Conservation (phyloP, 1,284 basidiomycete species). For the Apiotrichum porosum region DNA sequence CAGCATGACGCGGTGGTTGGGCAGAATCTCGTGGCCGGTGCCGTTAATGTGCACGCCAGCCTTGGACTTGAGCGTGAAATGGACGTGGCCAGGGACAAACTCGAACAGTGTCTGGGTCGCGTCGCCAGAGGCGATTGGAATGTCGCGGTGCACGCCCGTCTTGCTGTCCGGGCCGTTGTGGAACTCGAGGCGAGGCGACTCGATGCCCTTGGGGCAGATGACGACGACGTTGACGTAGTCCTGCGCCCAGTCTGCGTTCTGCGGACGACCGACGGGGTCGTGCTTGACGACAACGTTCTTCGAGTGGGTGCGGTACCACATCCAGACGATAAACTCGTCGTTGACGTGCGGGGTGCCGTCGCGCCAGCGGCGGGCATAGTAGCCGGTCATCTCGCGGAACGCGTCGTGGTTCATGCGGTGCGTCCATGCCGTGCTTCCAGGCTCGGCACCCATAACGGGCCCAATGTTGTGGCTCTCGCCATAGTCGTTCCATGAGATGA, state of each 20-base stretch:
- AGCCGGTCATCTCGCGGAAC: slow-evolving; percentile 40
- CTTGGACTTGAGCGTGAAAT: slow-evolving; percentile 22
- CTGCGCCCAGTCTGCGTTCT: slow-evolving; percentile 41
- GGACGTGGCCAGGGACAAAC: slow-evolving; percentile 36
- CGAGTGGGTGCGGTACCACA: slow-evolving; percentile 43
- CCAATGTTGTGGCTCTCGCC: slow-evolving; percentile 47
- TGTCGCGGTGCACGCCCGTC: background rate
- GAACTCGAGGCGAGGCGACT: slow-evolving; percentile 14
- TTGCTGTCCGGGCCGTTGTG: slow-evolving; percentile 15
- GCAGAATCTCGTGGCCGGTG: slow-evolving; percentile 24
- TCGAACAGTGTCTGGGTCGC: slow-evolving; percentile 26
- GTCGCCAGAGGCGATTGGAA: slow-evolving; percentile 14
- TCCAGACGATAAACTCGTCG: slow-evolving; percentile 24
- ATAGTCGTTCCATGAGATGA: slow-evolving; percentile 50
- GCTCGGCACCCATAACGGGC: slow-evolving; percentile 43
- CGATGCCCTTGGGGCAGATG: slow-evolving; percentile 13
- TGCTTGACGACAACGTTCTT: slow-evolving; percentile 11
- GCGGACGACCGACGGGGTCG: slow-evolving; percentile 35
- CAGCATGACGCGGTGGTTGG: background rate
- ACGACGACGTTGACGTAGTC: slow-evolving; percentile 44
- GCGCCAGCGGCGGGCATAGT: slow-evolving; percentile 33
- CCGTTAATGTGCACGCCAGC: slow-evolving; percentile 26
- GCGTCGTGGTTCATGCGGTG: slow-evolving; percentile 41
- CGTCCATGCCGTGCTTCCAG: slow-evolving; percentile 45
- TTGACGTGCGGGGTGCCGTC: slow-evolving; percentile 16